Evolutionary conservation across 176 grass and related monocot species (phyloP).

Genomic region (Aechmea fasciata): DNA sequence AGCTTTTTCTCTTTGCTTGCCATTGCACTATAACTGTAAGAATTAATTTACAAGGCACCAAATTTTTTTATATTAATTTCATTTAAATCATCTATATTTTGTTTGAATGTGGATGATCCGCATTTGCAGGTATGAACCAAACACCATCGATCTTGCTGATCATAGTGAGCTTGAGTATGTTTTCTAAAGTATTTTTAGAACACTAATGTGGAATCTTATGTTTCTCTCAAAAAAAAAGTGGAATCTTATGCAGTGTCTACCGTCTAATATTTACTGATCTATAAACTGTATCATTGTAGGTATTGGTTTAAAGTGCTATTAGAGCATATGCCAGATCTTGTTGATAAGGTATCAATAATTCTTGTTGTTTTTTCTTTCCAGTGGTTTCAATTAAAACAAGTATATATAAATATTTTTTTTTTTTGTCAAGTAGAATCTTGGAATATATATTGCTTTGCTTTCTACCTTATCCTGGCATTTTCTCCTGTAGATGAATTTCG

Average conservation of each 20-base stretch:
- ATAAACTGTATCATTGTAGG: slow-evolving; percentile 39
- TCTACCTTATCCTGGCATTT: no score
- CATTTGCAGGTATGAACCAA: slow-evolving; percentile 85
- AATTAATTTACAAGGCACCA: not conserved
- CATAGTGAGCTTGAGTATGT: slow-evolving; percentile 83
- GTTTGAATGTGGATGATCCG: not conserved
- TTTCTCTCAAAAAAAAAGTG: not conserved
- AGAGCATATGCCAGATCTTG: slow-evolving; percentile 74
- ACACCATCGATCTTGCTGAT: slow-evolving; percentile 78
- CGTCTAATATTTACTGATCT: slow-evolving; percentile 6
- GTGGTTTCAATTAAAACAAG: no score
- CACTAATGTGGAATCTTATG: slow-evolving; percentile 11
- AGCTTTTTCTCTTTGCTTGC: not conserved
- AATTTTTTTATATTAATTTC: not conserved
- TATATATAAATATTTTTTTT: no score
- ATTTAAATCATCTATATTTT: not conserved
- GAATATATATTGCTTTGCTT: no score
- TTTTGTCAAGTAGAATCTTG: no score
- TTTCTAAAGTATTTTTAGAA: slow-evolving; percentile 8
- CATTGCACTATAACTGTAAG: not conserved
- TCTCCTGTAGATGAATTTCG: no score
- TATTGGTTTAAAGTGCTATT: slow-evolving; percentile 91
- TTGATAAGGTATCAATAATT: slow-evolving; percentile 68
- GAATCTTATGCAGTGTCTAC: slow-evolving; percentile 5
- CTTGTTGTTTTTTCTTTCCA: no score